Base-by-base conservation (phyloP, 176 grass and related monocot species). In the Secale cereale region DNA sequence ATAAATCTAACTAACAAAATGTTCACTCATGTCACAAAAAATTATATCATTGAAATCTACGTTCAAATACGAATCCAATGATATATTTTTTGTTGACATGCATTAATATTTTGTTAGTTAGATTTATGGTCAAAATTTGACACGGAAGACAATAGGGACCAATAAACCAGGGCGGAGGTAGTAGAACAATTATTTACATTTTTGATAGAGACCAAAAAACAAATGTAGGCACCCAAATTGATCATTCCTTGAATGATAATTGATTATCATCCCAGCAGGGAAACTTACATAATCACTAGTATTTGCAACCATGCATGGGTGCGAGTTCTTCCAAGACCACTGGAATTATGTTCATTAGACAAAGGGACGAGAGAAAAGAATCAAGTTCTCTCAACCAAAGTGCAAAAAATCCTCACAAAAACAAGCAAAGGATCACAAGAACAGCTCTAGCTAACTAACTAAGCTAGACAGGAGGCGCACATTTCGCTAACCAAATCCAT, bases 401-500 rank as follows among this genome's bases (percentile, higher is more conserved):
- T 65, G 26, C 23, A 59, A 83, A 74, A 48, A 88, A 41, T 70
- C 10, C 69, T 79, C 82, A 59, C 54, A 15, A 25, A 70, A 46
- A 59, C 28, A 36, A 67, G n/a, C 79, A 25, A 32, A 17, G 63
- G 1, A 72, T 4, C 23, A 77, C 7, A 74, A 75, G 23, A 59
- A 70, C 61, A 59, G 40, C 39, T 27, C 13, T 74, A 74, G 9
- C 39, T 28, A 23, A 15, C 8, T 59, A 78, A 50, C 10, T 71
- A 86, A 37, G 16, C 22, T 32, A 81, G 39, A 66, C 70, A 74
- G 13, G 85, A 72, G 16, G 84, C 81, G 40, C 78, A 82, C 85
- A 86, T 83, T 81, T 86, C 81, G 22, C 83, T 67, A 64, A 92
- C 77, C 48, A 88, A 88, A 76, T 85, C 86, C 83, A 85, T 82